phyloP scores from a whole-genome alignment of 306 rosid species.

The Prosopis cineraria region DNA sequence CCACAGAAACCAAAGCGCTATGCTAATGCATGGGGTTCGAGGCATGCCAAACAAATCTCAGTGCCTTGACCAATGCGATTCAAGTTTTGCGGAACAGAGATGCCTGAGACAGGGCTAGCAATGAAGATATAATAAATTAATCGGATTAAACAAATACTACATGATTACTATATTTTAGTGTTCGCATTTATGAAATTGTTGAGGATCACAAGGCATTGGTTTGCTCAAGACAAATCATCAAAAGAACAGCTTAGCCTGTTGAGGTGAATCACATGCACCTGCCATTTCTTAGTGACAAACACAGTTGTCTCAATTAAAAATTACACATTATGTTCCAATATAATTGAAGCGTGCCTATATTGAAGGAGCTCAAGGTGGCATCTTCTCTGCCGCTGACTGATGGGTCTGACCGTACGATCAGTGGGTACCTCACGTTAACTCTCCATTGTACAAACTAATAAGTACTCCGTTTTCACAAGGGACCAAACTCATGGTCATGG shows the following conservation, averaged over 20 bases:
- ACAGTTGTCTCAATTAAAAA: slow-evolving; percentile 46
- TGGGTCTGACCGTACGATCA: slow-evolving; percentile 64
- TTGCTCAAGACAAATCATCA: slow-evolving; percentile 64
- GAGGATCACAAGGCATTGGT: slow-evolving; percentile 65
- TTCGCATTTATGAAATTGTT: slow-evolving; percentile 34
- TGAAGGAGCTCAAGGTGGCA: slow-evolving; percentile 39
- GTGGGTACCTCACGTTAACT: slow-evolving; percentile 43
- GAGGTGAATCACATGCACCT: slow-evolving; percentile 84
- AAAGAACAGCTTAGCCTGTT: slow-evolving; percentile 59
- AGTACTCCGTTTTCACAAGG: slow-evolving; percentile 19
- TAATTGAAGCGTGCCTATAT: slow-evolving; percentile 43
- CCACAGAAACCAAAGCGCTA: slow-evolving; percentile 66
- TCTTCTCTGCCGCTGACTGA: slow-evolving; percentile 63
- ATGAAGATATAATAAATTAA: slow-evolving; percentile 35
- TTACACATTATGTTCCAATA: slow-evolving; percentile 25
- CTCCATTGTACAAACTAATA: slow-evolving; percentile 22
- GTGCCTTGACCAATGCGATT: slow-evolving; percentile 60
- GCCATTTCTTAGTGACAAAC: slow-evolving; percentile 39
- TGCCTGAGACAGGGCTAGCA: slow-evolving; percentile 64
- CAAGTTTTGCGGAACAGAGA: slow-evolving; percentile 72
- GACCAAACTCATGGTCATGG: slow-evolving; percentile 40
- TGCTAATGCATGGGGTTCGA: slow-evolving; percentile 59
- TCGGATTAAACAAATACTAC: slow-evolving; percentile 23
- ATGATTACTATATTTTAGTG: slow-evolving; percentile 22
- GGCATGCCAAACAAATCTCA: slow-evolving; percentile 84